Conservation (phyloP, 192 early-diverging fungal genomes). For the Podochytrium sp. region DNA sequence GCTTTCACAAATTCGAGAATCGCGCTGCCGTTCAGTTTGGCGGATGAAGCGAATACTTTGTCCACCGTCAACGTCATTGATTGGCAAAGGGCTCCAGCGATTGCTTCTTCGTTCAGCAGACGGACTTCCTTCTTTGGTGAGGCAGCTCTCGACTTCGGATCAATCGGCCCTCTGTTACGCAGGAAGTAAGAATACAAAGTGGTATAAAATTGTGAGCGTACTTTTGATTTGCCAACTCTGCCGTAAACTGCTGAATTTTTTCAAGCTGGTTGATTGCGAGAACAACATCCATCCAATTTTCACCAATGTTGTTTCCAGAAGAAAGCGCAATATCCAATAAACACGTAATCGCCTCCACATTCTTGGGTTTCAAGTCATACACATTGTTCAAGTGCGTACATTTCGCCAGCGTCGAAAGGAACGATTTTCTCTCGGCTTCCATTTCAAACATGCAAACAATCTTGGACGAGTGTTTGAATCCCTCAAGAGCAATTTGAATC, state of each 20-base stretch:
- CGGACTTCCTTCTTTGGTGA: conserved; percentile 17
- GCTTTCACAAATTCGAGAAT: conserved; percentile 92
- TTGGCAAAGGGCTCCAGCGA: conserved; percentile 60
- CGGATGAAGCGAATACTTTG: conserved; percentile 79
- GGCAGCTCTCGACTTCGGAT: conserved; percentile 1
- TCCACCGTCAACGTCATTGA: conserved; percentile 82
- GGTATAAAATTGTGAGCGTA: conserved; percentile 3
- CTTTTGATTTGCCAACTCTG: conserved; percentile 35
- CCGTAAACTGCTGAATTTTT: conserved; percentile 76
- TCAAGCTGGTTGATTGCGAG: conserved; percentile 88
- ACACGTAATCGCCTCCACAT: conserved; percentile 88
- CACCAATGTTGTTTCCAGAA: conserved; percentile 55
- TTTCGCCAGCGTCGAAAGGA: conserved; percentile 88
- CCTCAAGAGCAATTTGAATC: conserved; percentile 60
- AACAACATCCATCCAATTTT: conserved; percentile 85
- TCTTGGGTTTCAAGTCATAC: conserved; percentile 89
- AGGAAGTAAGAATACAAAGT: conserved; percentile 3
- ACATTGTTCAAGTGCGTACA: conserved; percentile 82
- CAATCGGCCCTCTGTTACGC: not conserved
- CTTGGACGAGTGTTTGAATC: conserved; percentile 80
- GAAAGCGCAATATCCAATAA: conserved; percentile 78
- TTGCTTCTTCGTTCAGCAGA: conserved; percentile 50
- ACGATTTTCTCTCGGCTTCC: conserved; percentile 85
- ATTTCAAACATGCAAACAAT: conserved; percentile 90
- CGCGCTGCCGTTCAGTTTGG: conserved; percentile 76